Evolutionary conservation across 495 filamentous ascomycete species (phyloP).

Genomic region (Tuber aestivum): DNA sequence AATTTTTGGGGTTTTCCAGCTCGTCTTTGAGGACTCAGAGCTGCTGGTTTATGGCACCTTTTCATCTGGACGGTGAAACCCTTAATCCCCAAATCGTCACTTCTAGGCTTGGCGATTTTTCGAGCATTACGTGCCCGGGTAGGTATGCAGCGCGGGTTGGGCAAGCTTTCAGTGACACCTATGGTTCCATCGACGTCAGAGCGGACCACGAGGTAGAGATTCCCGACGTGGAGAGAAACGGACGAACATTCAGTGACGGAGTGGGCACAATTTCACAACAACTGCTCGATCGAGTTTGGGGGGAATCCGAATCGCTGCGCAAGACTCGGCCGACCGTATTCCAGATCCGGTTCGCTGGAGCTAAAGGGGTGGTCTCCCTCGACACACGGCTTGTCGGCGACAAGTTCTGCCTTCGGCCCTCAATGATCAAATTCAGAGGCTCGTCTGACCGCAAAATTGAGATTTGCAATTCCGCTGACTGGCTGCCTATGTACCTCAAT

Average conservation of each 20-base stretch:
- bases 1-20: slow-evolving; percentile 75
- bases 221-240: slow-evolving; percentile 46
- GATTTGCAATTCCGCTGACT: slow-evolving; percentile 64
- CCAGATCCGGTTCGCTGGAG: slow-evolving; percentile 64
- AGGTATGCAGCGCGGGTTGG: slow-evolving; percentile 76
- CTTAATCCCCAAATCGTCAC: slow-evolving; percentile 53
- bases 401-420: slow-evolving; percentile 55
- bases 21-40: slow-evolving; percentile 65
- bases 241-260: slow-evolving; percentile 69
- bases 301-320: slow-evolving; percentile 45
- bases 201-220: slow-evolving; percentile 45
- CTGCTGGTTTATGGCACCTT: slow-evolving; percentile 70
- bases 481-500: slow-evolving; percentile 65
- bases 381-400: slow-evolving; percentile 55
- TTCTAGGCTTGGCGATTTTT: slow-evolving; percentile 59
- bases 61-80: slow-evolving; percentile 49
- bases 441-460: slow-evolving; percentile 55
- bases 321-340: slow-evolving; percentile 55
- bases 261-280: slow-evolving; percentile 63
- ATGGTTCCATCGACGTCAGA: slow-evolving; percentile 49
- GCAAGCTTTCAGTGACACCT: slow-evolving; percentile 75
- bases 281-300: slow-evolving; percentile 53
- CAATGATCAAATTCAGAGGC: slow-evolving; percentile 76
- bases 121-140: slow-evolving; percentile 58
- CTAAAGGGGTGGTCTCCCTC: slow-evolving; percentile 47